Evolutionary conservation across 1,139 yeast genomes (phyloP).

Genomic region (Protomyces gravidus): DNA sequence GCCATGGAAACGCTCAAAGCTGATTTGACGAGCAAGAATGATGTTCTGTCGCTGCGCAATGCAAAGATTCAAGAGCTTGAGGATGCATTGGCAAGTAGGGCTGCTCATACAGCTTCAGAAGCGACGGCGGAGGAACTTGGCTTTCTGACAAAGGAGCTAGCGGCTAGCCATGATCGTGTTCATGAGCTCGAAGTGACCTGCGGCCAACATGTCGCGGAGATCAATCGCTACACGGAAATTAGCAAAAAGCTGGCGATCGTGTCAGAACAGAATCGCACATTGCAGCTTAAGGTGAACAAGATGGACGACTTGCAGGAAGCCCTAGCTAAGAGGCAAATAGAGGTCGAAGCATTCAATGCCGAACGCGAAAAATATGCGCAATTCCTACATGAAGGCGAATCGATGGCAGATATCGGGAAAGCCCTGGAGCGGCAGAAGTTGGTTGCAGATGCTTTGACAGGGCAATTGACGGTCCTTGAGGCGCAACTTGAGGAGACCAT

Average conservation of each 20-base stretch:
- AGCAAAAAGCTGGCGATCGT: slow-evolving; percentile 51
- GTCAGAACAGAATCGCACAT: slow-evolving; percentile 48
- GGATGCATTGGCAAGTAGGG: slow-evolving; percentile 41
- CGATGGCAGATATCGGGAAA: slow-evolving; percentile 36
- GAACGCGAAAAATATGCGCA: slow-evolving; percentile 45
- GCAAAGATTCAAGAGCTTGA: slow-evolving; percentile 37
- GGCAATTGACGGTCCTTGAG: slow-evolving; percentile 39
- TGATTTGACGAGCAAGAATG: slow-evolving; percentile 25
- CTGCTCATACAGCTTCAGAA: slow-evolving; percentile 36
- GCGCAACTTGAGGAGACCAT: slow-evolving; percentile 32
- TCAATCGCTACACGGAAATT: slow-evolving; percentile 45
- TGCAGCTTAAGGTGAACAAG: slow-evolving; percentile 46
- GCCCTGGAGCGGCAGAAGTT: slow-evolving; percentile 42
- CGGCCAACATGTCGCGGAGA: slow-evolving; percentile 49
- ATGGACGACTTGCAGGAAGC: slow-evolving; percentile 49
- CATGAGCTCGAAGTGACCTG: slow-evolving; percentile 53
- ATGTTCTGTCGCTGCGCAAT: slow-evolving; percentile 26
- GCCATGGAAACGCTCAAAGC: slow-evolving; percentile 30
- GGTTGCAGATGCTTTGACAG: slow-evolving; percentile 40
- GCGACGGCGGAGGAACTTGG: slow-evolving; percentile 37
- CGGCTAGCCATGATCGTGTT: slow-evolving; percentile 55
- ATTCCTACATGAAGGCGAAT: slow-evolving; percentile 38
- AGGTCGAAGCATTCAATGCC: slow-evolving; percentile 49
- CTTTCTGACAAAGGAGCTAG: slow-evolving; percentile 51
- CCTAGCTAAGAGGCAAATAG: slow-evolving; percentile 52